Conservation (phyloP, 2,329 filamentous ascomycete genomes). For the Pseudopithomyces maydicus region DNA sequence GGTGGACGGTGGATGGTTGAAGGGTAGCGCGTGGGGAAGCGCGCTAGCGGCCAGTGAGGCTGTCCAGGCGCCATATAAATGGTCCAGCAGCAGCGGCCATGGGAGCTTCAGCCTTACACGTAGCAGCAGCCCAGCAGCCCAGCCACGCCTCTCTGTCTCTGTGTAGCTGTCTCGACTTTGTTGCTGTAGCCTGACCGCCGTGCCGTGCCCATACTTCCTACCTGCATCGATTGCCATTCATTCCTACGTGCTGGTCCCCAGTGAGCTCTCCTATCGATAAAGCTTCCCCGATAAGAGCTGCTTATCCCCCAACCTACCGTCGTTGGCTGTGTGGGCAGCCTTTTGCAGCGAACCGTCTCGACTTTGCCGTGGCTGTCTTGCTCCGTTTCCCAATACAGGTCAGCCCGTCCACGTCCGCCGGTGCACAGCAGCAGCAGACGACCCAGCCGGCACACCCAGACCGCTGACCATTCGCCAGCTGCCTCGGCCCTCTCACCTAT, state of each 20-base stretch:
- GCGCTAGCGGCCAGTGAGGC: conserved; percentile 2
- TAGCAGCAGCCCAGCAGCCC: no score
- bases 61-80: conserved; percentile 4
- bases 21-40: neutral
- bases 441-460: neutral
- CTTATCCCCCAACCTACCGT: neutral
- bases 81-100: conserved; percentile 1
- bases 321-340: neutral
- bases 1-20: neutral
- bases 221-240: no score
- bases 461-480: neutral
- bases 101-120: conserved; percentile 1
- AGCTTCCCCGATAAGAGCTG: conserved; percentile 9
- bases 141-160: conserved; percentile 6
- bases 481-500: neutral
- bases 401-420: no score
- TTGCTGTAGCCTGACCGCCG: neutral
- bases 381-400: no score
- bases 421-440: no score
- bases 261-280: neutral
- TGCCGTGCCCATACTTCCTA: no score
- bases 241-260: no score
- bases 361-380: no score
- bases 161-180: neutral
- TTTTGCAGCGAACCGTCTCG: no score